Evolutionary conservation across 106 monocot genomes (phyloP), one percentile per base, ranked within the genome.

Genomic region (Dendrobium nobile): DNA sequence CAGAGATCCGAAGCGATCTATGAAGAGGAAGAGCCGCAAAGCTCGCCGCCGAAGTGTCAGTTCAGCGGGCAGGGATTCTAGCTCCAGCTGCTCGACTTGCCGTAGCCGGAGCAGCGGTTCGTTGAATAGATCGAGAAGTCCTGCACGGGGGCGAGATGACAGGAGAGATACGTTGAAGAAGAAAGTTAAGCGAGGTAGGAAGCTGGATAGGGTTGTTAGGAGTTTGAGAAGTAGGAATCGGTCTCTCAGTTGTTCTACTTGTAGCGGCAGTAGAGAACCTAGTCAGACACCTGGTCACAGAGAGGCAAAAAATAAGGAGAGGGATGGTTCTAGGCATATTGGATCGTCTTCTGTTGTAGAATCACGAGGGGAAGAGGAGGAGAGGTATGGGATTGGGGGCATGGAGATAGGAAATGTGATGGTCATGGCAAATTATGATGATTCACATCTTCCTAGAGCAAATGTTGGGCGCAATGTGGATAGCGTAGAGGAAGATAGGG

Each of bases 211-310:
- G 73, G 56, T 54, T 9, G 40, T 9, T 51, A 40, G 20, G 40
- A 78, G 45, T 45, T 44, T 56, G 9, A 27, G 77, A 54, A 17
- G 41, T 59, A 80, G 75, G 48, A 55, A 47, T 37, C 70, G 75
- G 76, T 79, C 56, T 80, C 75, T 80, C 48, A 90, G 90, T 55
- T 89, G 80, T 64, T 90, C 92, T 4, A 82, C 87, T 80, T 85
- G 90, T 31, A 83, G 86, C 26, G 59, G 43, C 6, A 43, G 80
- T 17, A 45, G 72, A 16, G 76, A 83, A 2, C 31, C 67, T 16
- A 65, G 54, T 18, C 47, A 28, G 4, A 77, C 77, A 48, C 37
- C 55, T 54, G 82, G 45, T 44, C 47, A 27, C 41, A 79, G 41
- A 44, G 72, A 82, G 47, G n/a, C 41, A 13, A 74, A 74, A 74